Evolutionary conservation across 768 basidiomycete species (phyloP).

Genomic region (Phanerodontia chrysosporium): DNA sequence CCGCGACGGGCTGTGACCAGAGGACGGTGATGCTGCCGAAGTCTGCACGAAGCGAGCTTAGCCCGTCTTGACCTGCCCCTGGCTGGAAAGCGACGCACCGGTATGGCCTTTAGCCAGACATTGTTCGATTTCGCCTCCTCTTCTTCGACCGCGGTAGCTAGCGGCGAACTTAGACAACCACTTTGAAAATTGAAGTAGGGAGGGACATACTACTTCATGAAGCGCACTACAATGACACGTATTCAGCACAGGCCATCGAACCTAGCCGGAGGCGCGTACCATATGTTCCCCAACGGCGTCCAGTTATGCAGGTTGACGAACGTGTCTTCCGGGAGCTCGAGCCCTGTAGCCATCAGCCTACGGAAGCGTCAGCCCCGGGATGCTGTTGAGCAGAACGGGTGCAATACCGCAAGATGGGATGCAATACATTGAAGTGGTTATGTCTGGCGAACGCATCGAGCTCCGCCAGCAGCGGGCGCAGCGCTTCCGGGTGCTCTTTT

Average conservation of each 20-base stretch:
- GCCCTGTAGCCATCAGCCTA: constrained; percentile 39
- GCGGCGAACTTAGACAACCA: background rate
- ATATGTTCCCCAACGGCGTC: constrained; percentile 31
- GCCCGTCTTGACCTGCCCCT: background rate
- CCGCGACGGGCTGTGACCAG: constrained; percentile 58
- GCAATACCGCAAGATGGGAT: constrained; percentile 32
- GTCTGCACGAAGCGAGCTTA: constrained; percentile 29
- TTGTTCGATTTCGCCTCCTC: constrained; percentile 49
- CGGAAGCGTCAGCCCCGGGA: background rate
- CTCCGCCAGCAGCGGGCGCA: constrained; percentile 52
- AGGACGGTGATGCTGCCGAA: constrained; percentile 53
- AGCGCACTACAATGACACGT: background rate
- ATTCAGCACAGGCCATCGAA: too few relatives aligned
- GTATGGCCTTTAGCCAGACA: constrained; percentile 63
- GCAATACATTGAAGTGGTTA: constrained; percentile 34
- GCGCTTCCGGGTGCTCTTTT: constrained; percentile 43
- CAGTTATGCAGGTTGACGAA: constrained; percentile 38
- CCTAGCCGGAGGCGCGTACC: background rate
- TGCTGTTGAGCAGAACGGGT: background rate
- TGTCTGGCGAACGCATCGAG: constrained; percentile 33
- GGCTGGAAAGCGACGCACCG: constrained; percentile 26
- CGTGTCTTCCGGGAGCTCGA: constrained; percentile 44
- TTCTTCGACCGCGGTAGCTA: constrained; percentile 46
- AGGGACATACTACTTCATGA: constrained; percentile 33
- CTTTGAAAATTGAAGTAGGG: background rate